These are phyloP conservation scores for Climacium dendroides DNA, from an alignment of 225 moss, liverwort and hornwort genomes.

Conservation along the genomic window DNA sequence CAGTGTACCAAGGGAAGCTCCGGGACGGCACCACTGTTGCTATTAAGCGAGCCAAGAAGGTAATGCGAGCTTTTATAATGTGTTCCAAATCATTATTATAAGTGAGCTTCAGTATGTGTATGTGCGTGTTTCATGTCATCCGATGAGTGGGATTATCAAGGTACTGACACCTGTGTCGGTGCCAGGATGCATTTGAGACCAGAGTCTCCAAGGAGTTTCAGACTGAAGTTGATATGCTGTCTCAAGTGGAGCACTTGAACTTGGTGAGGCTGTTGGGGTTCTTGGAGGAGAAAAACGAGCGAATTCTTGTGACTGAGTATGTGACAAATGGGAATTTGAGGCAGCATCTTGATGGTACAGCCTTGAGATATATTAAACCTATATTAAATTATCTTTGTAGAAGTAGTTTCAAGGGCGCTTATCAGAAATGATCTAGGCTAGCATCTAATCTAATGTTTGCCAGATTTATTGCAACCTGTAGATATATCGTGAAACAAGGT, in stretches of 20 bases:
- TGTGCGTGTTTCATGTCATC: neutral
- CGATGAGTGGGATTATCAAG: neutral
- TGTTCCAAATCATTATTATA: neutral
- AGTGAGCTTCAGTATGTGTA: neutral
- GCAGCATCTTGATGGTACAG: slow-evolving; percentile 73
- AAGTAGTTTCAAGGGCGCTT: neutral
- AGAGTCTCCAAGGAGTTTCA: slow-evolving; percentile 60
- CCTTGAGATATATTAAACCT: neutral
- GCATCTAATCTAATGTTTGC: neutral
- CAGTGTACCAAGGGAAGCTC: slow-evolving; percentile 82
- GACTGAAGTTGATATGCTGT: slow-evolving; percentile 61
- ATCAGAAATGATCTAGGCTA: neutral
- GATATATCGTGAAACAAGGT: neutral
- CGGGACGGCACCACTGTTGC: slow-evolving; percentile 72
- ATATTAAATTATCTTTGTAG: neutral
- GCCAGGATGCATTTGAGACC: slow-evolving; percentile 65
- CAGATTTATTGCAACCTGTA: neutral
- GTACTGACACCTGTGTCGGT: neutral
- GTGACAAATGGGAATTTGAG: slow-evolving; percentile 76
- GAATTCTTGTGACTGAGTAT: slow-evolving; percentile 69
- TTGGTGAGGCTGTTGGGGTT: slow-evolving; percentile 67
- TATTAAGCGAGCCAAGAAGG: slow-evolving; percentile 97
- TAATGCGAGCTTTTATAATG: neutral
- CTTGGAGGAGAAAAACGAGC: slow-evolving; percentile 60
- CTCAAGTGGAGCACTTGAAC: slow-evolving; percentile 74